phyloP scores from a whole-genome alignment of 2,329 filamentous ascomycete genomes.

The Ophiostoma ips region DNA sequence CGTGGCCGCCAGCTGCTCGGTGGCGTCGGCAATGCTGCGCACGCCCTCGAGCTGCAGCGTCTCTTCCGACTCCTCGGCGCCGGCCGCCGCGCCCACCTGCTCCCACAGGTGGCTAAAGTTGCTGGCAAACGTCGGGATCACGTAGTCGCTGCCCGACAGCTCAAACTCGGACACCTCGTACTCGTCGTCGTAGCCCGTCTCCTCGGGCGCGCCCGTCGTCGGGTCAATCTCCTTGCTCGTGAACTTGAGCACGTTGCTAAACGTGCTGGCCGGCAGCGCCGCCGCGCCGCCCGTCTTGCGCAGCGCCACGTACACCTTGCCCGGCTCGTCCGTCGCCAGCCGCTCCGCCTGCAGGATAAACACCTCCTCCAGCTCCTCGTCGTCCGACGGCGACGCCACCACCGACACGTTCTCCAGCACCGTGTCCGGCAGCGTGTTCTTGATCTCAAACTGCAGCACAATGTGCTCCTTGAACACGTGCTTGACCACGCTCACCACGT shows the following conservation, averaged over 20 bases:
- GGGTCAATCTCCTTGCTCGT: conserved; percentile 97
- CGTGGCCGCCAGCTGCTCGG: conserved; percentile 73
- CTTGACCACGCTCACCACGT: conserved; percentile 86
- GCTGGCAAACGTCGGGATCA: conserved; percentile 83
- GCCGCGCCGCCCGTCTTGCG: conserved; percentile 64
- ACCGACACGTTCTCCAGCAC: conserved; percentile 83
- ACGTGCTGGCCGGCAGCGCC: conserved; percentile 64
- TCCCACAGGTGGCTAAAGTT: conserved; percentile 96
- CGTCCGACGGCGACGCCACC: conserved; percentile 63
- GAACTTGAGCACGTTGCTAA: conserved; percentile 91
- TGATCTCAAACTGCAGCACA: conserved; percentile 92
- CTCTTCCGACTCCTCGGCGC: conserved; percentile 80
- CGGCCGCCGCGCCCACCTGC: conserved; percentile 69
- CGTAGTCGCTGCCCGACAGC: conserved; percentile 80
- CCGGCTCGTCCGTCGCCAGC: conserved; percentile 71
- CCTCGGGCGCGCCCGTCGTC: conserved; percentile 81
- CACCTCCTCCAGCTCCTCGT: conserved; percentile 75
- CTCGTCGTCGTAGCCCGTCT: conserved; percentile 88
- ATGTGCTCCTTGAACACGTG: conserved; percentile 97
- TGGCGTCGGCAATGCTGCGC: conserved; percentile 90
- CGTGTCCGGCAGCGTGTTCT: conserved; percentile 88
- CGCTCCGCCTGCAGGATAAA: conserved; percentile 85
- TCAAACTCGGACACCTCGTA: conserved; percentile 94
- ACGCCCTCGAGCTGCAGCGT: conserved; percentile 76
- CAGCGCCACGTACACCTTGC: conserved; percentile 91